A percentile compares a stretch with the other conserved stretches of the same genome.
Conservation (phyloP, 805 yeast species). For the Saccharomycopsis fibuligera region DNA sequence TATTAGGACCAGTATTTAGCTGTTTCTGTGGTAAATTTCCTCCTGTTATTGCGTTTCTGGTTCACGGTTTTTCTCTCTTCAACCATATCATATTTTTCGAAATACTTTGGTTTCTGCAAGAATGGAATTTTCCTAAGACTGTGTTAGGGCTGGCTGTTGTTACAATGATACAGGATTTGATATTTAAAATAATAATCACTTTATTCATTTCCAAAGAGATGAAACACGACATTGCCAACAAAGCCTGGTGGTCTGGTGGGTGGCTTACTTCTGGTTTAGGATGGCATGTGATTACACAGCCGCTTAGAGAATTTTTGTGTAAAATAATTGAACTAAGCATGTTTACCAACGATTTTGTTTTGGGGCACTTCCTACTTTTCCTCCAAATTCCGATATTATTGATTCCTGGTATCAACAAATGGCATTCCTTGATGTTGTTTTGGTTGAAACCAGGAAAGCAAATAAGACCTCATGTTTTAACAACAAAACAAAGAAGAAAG, state of each 20-base stretch:
- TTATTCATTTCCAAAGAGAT: constrained; percentile 49
- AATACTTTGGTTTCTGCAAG: constrained; percentile 48
- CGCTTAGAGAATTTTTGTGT: constrained; percentile 50
- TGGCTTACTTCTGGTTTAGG: constrained; percentile 56
- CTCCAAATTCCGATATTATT: constrained; percentile 47
- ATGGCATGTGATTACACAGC: constrained; percentile 48
- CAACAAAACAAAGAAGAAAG: constrained; percentile 37
- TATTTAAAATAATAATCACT: constrained; percentile 41
- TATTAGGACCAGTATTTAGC: constrained; percentile 43
- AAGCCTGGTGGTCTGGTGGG: constrained; percentile 68
- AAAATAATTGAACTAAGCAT: constrained; percentile 51
- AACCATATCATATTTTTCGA: constrained; percentile 46
- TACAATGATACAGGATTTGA: constrained; percentile 40
- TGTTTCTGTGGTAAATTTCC: constrained; percentile 38
- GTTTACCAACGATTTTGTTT: constrained; percentile 46
- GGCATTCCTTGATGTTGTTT: constrained; percentile 54
- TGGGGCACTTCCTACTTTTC: constrained; percentile 48
- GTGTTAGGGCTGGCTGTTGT: constrained; percentile 49
- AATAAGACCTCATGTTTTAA: constrained; percentile 39
- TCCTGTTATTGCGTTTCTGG: constrained; percentile 41
- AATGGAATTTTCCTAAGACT: constrained; percentile 47
- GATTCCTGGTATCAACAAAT: constrained; percentile 49
- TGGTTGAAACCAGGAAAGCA: constrained; percentile 53
- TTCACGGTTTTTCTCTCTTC: constrained; percentile 42
- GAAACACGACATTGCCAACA: constrained; percentile 45